Evolutionary conservation across 2,329 filamentous ascomycete genomes (phyloP), one percentile per base, ranked within the genome.

Genomic region (Huntiella bhutanensis): DNA sequence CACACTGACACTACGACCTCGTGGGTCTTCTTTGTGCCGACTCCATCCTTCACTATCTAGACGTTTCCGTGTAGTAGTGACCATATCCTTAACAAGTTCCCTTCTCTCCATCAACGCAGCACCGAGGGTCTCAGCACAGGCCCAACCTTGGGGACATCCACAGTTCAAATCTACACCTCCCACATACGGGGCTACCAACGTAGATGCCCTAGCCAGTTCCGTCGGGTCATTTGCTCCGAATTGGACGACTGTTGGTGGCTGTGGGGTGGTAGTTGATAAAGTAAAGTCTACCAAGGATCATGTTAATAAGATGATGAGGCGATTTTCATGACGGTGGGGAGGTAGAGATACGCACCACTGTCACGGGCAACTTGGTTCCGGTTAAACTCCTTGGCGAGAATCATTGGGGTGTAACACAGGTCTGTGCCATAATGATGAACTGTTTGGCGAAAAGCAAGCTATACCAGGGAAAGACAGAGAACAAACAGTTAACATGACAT

Each of bases 71-170:
- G 74, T 74, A 49, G 70, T 69, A 22, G 66, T 56, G 0, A 82
- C 70, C 67, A 82, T 80, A 49, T 74, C 70, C 3, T 72, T 67
- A n/a, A 82, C 78, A 3, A 79, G 64, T 52, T 75, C 72, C 6
- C 75, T 70, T 43, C 67, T 63, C 39, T 73, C 67, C 77, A 82
- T 82, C 33, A 83, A 62, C n/a, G 75, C 75, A 4, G 78, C 79
- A 4, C 79, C 79, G 3, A 83, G 65, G 1, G 66, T 73, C 57
- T 78, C 75, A 37, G 76, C 71, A 54, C 79, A 79, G 0, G 79
- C 78, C 79, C 79, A 82, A 4, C 71, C 72, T 59, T 83, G 79
- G 5, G 79, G 79, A 55, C 79, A 83, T 8, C 79, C 79, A 58
- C 79, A 83, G 61, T 82, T 82, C 36, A 82, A 64, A 54, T 82